Evolutionary conservation across 2,329 filamentous ascomycete genomes (phyloP).

Genomic region (Monosporascus ibericus): DNA sequence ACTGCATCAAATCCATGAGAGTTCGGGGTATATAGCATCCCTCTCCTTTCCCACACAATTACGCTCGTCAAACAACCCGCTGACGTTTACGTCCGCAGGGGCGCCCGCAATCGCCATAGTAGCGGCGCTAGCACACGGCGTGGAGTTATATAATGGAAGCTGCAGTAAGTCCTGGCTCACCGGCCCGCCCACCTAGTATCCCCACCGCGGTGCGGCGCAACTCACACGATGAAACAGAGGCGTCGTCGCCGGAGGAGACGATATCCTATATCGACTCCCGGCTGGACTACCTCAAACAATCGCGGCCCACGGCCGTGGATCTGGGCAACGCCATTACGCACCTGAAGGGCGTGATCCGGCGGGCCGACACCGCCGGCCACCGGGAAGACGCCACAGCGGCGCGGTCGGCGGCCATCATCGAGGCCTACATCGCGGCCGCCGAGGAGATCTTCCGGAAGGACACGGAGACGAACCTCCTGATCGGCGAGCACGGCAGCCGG

Average conservation of each 20-base stretch:
- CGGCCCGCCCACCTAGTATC: not conserved
- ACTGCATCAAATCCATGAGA: conserved; percentile 75
- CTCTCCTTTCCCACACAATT: not conserved
- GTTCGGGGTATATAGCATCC: conserved; percentile 46
- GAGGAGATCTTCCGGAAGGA: conserved; percentile 86
- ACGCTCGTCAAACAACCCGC: conserved; percentile 74
- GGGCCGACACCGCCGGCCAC: conserved; percentile 31
- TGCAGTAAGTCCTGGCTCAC: conserved; percentile 30
- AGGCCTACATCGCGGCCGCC: conserved; percentile 70
- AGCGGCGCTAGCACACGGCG: conserved; percentile 81
- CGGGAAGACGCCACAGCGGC: conserved; percentile 8
- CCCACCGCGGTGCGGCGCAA: not conserved
- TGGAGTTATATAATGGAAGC: conserved; percentile 63
- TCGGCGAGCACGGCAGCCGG: conserved; percentile 74
- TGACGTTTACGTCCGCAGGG: conserved; percentile 33
- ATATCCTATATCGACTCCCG: conserved; percentile 68
- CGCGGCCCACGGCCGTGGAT: conserved; percentile 91
- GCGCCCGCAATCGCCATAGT: conserved; percentile 97
- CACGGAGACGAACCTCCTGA: conserved; percentile 77
- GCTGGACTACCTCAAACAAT: conserved; percentile 80
- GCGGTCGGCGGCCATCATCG: conserved; percentile 51
- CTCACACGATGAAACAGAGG: conserved; percentile 17
- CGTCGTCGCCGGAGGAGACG: conserved; percentile 46
- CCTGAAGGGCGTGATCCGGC: conserved; percentile 59
- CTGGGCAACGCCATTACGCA: conserved; percentile 83